These are phyloP conservation scores for Trebouxia sp. DNA, from an alignment of 139 green algal genomes.

Conservation along the genomic window DNA sequence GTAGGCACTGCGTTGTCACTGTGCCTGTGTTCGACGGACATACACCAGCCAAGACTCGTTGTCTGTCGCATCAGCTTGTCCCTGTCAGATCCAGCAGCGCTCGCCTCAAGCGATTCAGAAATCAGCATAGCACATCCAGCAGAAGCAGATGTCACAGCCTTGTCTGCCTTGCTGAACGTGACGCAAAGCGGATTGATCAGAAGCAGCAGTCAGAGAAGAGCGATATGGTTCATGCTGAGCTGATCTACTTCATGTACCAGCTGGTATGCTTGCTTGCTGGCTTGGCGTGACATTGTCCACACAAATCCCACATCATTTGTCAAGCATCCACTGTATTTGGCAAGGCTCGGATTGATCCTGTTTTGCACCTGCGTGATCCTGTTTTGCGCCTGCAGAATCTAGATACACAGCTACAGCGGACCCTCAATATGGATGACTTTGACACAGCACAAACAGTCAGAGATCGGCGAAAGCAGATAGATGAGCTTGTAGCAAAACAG, in stretches of 20 bases:
- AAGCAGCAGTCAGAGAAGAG: neutral
- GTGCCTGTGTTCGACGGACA: no score
- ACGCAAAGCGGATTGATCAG: neutral
- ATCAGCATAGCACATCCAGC: neutral
- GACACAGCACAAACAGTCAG: constrained; percentile 68
- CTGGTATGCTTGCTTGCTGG: constrained; percentile 3
- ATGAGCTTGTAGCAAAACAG: constrained; percentile 23
- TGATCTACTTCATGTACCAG: constrained; percentile 18
- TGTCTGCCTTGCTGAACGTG: neutral
- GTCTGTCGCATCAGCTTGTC: no score
- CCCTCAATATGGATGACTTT: constrained; percentile 78
- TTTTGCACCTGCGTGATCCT: no score
- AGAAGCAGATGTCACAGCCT: neutral
- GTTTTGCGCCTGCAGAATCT: constrained; percentile 13
- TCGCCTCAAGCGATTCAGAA: neutral
- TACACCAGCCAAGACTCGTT: no score
- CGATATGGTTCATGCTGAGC: neutral
- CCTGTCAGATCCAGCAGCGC: neutral
- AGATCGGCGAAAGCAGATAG: constrained; percentile 55
- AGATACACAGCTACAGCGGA: constrained; percentile 75
- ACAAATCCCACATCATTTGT: no score
- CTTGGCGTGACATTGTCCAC: no score
- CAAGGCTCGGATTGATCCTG: no score
- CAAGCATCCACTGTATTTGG: no score
- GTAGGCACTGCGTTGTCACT: neutral